A percentile compares a stretch with the other conserved stretches of the same genome.
Conservation (phyloP, 2,329 filamentous ascomycete species). For the Bipolaris oryzae region DNA sequence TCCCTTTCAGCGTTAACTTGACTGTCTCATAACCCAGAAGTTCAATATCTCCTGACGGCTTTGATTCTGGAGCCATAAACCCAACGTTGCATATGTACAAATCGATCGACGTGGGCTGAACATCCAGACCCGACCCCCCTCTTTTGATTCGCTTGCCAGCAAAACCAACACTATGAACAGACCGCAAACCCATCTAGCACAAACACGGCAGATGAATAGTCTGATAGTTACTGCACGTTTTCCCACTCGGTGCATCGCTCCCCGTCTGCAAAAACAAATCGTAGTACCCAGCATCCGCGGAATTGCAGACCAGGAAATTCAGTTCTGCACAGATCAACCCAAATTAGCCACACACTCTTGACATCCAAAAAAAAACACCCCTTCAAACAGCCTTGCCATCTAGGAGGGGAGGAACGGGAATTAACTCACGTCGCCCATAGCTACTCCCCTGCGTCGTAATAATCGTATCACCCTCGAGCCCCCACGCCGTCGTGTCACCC, state of each 20-base stretch:
- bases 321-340: too few species aligned
- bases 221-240: constrained; percentile 61
- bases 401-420: background rate
- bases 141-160: background rate
- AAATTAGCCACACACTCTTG: too few species aligned
- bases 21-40: background rate
- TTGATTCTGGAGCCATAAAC: too few species aligned
- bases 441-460: constrained; percentile 54
- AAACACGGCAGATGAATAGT: constrained; percentile 61
- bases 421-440: constrained; percentile 51
- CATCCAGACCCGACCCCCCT: too few species aligned
- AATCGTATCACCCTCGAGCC: constrained; percentile 56
- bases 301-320: constrained; percentile 59
- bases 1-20: constrained; percentile 7
- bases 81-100: too few species aligned
- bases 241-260: constrained; percentile 56
- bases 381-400: background rate
- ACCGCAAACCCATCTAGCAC: constrained; percentile 34
- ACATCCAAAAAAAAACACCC: too few species aligned
- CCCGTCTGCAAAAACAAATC: constrained; percentile 62
- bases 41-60: too few species aligned
- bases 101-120: too few species aligned
- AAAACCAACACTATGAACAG: background rate
- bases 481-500: constrained; percentile 57
- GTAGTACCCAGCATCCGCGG: constrained; percentile 52